These are phyloP conservation scores for Aspergillus novofumigatus DNA, from an alignment of 2,329 filamentous ascomycete species.

Conservation along the genomic window DNA sequence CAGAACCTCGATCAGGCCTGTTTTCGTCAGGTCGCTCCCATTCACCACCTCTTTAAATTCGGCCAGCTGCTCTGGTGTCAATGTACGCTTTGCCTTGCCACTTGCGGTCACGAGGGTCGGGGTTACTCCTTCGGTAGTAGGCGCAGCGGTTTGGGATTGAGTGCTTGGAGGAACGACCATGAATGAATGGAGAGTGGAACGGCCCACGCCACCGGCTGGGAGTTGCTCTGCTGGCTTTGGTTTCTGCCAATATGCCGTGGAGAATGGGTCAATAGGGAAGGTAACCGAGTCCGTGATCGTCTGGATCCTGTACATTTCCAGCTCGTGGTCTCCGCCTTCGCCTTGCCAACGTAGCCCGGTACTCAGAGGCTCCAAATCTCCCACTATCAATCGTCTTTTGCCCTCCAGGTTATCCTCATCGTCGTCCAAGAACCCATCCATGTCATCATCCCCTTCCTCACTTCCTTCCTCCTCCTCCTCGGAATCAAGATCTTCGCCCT, in stretches of 20 bases:
- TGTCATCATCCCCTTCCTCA: conserved; percentile 70
- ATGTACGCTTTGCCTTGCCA: conserved; percentile 36
- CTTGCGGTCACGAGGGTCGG: conserved; percentile 9
- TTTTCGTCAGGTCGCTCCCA: conserved; percentile 68
- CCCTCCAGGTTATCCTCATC: conserved; percentile 63
- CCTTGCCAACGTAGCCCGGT: conserved; percentile 82
- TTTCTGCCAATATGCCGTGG: conserved; percentile 69
- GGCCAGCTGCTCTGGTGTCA: conserved; percentile 58
- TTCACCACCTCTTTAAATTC: conserved; percentile 68
- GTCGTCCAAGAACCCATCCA: conserved; percentile 87
- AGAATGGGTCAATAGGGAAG: conserved; percentile 78
- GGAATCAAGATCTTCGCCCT: conserved; percentile 65
- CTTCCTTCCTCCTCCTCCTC: conserved; percentile 61
- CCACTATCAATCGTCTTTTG: conserved; percentile 56
- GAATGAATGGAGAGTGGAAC: conserved; percentile 20
- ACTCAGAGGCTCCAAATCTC: conserved; percentile 69
- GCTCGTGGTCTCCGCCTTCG: conserved; percentile 45
- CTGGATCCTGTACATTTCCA: conserved; percentile 66
- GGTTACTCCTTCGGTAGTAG: conserved; percentile 10
- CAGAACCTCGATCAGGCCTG: conserved; percentile 68
- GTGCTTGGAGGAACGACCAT: conserved; percentile 14
- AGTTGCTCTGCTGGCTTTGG: conserved; percentile 24
- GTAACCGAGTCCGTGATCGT: conserved; percentile 57
- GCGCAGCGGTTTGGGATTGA: conserved; percentile 4
- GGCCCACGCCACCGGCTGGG: conserved; percentile 11